Base-by-base conservation (phyloP, 2,329 filamentous ascomycete species). In the Fusarium redolens region DNA sequence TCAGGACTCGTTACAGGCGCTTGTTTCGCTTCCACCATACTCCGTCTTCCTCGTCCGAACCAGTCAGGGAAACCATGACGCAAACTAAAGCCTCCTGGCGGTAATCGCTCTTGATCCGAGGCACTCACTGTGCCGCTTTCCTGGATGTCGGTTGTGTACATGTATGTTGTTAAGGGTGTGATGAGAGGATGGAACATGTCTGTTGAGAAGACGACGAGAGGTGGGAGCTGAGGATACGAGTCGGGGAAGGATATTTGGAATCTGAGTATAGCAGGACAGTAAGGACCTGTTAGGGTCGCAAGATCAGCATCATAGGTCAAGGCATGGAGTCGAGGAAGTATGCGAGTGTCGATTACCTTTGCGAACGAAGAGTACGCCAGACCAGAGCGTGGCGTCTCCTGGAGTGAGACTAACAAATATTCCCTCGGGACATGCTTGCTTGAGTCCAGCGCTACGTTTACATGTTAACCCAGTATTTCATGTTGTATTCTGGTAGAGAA, bases 131-230 rank as follows among this genome's bases (percentile, higher is more conserved):
- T 94, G 52, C 93, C 93, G 62, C 89, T 88, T 69, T 91, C 91
- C 69, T 93, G 90, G 40, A 92, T 90, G 64, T 92, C 92, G 69
- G 93, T 95, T 45, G 94, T 93, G 84, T 97, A 97, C 79, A 94
- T 96, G 83, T 97, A 97, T 7, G 94, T 97, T n/a, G 95, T 97
- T 69, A 97, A 87, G 41, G 96, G 95, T 12, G 95, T 95, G 74
- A 98, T 92, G 45, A 99, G 87, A 22, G 96, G 96, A 81, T 99
- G 96, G 81, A 98, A 99, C 75, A 98, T 92, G 80, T 98, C 96
- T 75, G 94, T 97, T 50, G 91, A 89, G 82, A 99, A 97, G 61
- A 92, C 96, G 73, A 99, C 90, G 22, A 95, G 86, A 14, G 96
- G 96, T 56, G 96, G 93, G 25, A 93, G 84, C 57, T 87, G 84